Conservation (phyloP, 2,329 filamentous ascomycete genomes). For the Dactylellina drechsleri region DNA sequence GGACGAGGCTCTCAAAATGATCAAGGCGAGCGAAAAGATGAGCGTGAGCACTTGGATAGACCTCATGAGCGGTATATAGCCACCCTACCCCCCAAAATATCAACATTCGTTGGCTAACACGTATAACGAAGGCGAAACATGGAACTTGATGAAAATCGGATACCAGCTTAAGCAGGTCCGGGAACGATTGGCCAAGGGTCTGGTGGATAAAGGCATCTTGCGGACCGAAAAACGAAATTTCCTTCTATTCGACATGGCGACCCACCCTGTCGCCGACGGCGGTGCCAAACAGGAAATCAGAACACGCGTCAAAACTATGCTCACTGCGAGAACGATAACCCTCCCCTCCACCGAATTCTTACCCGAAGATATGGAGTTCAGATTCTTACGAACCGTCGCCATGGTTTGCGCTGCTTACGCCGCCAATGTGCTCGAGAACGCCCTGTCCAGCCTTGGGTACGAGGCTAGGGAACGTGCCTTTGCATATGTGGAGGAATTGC, state of each 20-base stretch:
- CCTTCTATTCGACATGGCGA: conserved; percentile 99
- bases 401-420: conserved; percentile 99
- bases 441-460: conserved; percentile 90
- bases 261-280: conserved; percentile 93
- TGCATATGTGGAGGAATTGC: conserved; percentile 92
- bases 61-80: conserved; percentile 86
- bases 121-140: conserved; percentile 81
- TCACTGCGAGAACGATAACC: conserved; percentile 93
- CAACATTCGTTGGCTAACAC: conserved; percentile 15
- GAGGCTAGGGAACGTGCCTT: conserved; percentile 94
- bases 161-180: conserved; percentile 99
- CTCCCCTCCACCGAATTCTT: conserved; percentile 86
- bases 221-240: conserved; percentile 99
- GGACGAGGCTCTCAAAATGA: conserved; percentile 99
- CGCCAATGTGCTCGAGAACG: conserved; percentile 97
- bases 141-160: conserved; percentile 99
- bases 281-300: conserved; percentile 98
- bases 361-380: conserved; percentile 92
- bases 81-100: neutral
- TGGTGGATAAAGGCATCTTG: conserved; percentile 98
- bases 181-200: conserved; percentile 93
- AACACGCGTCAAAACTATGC: conserved; percentile 87
- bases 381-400: conserved; percentile 87
- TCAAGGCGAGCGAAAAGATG: conserved; percentile 99
- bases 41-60: conserved; percentile 99